Percentiles rank a stretch among this genome's conserved stretches.
phyloP scores from a whole-genome alignment of 2,329 filamentous ascomycete genomes.

The Thielaviopsis populi region DNA sequence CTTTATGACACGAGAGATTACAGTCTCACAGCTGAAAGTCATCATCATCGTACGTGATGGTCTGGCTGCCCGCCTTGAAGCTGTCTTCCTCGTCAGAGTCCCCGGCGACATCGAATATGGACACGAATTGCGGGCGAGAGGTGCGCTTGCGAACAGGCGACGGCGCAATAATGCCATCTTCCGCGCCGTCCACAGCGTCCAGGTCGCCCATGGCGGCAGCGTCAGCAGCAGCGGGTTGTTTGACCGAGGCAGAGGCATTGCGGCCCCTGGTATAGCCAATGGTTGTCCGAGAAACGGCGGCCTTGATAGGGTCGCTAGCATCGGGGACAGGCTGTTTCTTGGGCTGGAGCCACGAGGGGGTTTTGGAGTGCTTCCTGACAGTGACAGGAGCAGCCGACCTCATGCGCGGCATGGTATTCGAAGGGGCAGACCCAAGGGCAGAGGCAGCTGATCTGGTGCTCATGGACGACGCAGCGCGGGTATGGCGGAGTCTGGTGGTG shows the following conservation, averaged over 20 bases:
- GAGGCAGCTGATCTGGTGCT: constrained; percentile 11
- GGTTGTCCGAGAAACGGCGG: constrained; percentile 58
- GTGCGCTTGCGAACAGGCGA: constrained; percentile 18
- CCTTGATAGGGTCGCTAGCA: constrained; percentile 15
- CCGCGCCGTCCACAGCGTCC: neutral
- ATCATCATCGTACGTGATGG: constrained; percentile 34
- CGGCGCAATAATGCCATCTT: constrained; percentile 1
- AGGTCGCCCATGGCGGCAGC: neutral
- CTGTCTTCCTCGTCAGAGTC: constrained; percentile 28
- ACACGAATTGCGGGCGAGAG: constrained; percentile 37
- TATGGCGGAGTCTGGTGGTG: constrained; percentile 8
- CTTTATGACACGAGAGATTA: neutral
- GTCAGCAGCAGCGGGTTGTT: neutral
- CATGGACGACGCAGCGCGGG: constrained; percentile 11
- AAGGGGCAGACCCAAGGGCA: neutral
- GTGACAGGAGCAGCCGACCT: constrained; percentile 2
- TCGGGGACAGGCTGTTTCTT: constrained; percentile 7
- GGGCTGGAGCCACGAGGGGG: constrained; percentile 15
- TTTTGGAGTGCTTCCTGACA: constrained; percentile 5
- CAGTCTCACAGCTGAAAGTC: constrained; percentile 38
- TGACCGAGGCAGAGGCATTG: constrained; percentile 26
- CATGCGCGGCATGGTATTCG: constrained; percentile 30
- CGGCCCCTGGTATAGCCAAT: constrained; percentile 75
- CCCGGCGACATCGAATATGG: constrained; percentile 40
- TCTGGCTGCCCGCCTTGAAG: constrained; percentile 22